Evolutionary conservation across 2,329 filamentous ascomycete genomes (phyloP).

Genomic region (Diplodia seriata): DNA sequence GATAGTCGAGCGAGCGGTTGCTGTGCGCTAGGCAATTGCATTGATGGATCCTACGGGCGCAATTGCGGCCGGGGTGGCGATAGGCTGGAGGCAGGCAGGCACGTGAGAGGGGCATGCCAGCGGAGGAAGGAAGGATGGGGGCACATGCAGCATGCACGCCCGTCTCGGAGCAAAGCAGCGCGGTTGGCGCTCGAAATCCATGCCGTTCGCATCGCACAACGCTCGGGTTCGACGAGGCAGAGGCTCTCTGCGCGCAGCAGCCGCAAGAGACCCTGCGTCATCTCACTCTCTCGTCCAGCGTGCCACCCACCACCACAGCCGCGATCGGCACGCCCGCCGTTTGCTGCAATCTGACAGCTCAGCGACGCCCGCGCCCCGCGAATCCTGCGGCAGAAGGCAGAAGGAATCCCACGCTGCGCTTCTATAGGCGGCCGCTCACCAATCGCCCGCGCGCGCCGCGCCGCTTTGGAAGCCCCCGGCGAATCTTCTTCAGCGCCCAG

Average conservation of each 20-base stretch:
- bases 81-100: too few species aligned
- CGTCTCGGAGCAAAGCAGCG: not conserved
- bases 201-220: not conserved
- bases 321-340: slow-evolving; percentile 2
- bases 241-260: slow-evolving; percentile 22
- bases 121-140: too few species aligned
- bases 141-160: slow-evolving; percentile 5
- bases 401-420: not conserved
- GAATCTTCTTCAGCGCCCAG: slow-evolving; percentile 24
- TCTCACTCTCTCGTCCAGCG: not conserved
- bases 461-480: not conserved
- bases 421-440: not conserved
- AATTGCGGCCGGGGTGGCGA: too few species aligned
- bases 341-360: slow-evolving; percentile 4
- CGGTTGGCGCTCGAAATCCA: slow-evolving; percentile 15
- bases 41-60: not conserved
- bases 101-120: too few species aligned
- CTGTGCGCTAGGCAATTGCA: not conserved
- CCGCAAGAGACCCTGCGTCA: slow-evolving; percentile 26
- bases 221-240: not conserved
- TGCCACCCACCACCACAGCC: slow-evolving; percentile 8
- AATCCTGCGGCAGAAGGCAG: slow-evolving; percentile 8
- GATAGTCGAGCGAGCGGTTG: slow-evolving; percentile 5
- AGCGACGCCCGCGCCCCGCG: not conserved
- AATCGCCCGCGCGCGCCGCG: not conserved